Evolutionary conservation across 305 asterid genomes (phyloP), one percentile per base, ranked within the genome.

Genomic region (Nicotiana rustica): DNA sequence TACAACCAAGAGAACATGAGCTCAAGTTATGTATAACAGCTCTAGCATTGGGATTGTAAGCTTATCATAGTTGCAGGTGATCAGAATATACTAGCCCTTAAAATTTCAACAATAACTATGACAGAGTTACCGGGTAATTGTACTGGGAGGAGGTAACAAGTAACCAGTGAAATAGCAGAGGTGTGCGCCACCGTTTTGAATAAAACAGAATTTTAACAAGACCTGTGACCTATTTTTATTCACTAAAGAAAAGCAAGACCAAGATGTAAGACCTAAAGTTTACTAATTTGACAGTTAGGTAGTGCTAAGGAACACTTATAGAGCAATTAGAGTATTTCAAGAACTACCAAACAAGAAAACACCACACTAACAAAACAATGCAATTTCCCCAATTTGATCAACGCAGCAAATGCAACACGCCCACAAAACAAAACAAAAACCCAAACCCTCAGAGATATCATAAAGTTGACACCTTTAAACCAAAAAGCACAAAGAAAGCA

Each of bases 11-110:
- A 75, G 55, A 49, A 49, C 9, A 49, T 2, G 9, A 52, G 15
- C 15, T 52, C 25, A 14, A 75, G 41, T 47, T 44, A 19, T 41
- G 49, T 8, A 41, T 7, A 41, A 41, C 14, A 21, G 10, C 19
- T 13, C 36, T 21, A 21, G 61, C 61, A 71, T 13, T 47, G 60
- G 49, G 60, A 56, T 13, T 56, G n/a, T 47, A 61, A 21, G 41
- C 29, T 56, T 56, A 73, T 71, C 79, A 71, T 73, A 38, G 21
- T 47, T 73, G 59, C 14, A 21, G 41, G 41, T 47, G 79, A 73
- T 73, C 59, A 41, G 35, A 41, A 14, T 38, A 38, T n/a, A n/a
- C 38, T 68, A 38, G 17, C 56, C 78, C n/a, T 36, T 19, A 35
- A 9, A 66, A 66, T 66, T 66, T 1, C 3, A 33, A 67, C 44